A percentile compares a stretch with the other conserved stretches of the same genome.
Evolutionary conservation across 139 green algal genomes (phyloP).

Genomic region (Trebouxia sp.): DNA sequence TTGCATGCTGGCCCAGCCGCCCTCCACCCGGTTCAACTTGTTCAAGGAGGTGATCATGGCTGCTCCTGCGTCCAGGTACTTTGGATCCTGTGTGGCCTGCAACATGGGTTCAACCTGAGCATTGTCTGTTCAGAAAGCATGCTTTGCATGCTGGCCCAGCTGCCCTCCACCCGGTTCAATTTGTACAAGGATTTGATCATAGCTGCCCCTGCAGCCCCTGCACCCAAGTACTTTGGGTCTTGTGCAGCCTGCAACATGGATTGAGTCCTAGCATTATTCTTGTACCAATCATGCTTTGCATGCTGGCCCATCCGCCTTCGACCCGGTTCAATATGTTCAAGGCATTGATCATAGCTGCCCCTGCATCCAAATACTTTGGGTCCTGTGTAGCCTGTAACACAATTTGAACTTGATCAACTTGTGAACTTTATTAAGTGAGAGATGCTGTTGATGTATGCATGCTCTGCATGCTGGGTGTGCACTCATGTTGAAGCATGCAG

Average conservation of each 20-base stretch:
- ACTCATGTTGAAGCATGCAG: no score
- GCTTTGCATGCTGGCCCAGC: conserved; percentile 28
- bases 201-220: background rate
- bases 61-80: background rate
- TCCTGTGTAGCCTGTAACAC: conserved; percentile 15
- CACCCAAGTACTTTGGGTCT: background rate
- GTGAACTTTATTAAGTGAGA: no score
- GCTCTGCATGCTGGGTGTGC: no score
- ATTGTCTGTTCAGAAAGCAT: no score
- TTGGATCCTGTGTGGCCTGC: conserved; percentile 29
- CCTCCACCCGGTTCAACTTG: conserved; percentile 3
- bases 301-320: conserved; percentile 27
- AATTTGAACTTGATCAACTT: no score
- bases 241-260: conserved; percentile 26
- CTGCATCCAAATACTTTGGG: background rate
- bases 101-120: no score
- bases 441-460: no score
- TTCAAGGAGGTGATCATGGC: conserved; percentile 17
- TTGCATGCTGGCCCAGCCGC: conserved; percentile 29
- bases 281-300: conserved; percentile 26
- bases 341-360: background rate
- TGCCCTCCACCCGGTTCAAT: conserved; percentile 9
- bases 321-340: conserved; percentile 5
- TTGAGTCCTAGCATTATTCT: no score
- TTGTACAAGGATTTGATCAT: conserved; percentile 19